Percentiles rank a stretch among this genome's conserved stretches.
Evolutionary conservation across 345 rosid genomes (phyloP).

Genomic region (Gossypium australe): DNA sequence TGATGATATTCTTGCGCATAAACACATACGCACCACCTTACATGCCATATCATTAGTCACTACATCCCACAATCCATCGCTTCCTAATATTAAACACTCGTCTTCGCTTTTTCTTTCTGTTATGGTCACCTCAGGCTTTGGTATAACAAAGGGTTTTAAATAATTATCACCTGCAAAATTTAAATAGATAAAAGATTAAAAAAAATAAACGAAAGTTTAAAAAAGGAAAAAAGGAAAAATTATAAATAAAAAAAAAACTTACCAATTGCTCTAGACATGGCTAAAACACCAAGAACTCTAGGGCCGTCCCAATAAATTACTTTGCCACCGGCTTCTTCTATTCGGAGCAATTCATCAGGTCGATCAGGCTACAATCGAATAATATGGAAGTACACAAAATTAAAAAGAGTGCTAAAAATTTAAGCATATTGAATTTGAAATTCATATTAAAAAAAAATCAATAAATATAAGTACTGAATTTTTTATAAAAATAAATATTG

Average conservation of each 20-base stretch:
- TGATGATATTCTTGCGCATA: slow-evolving; percentile 28
- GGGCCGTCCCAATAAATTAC: slow-evolving; percentile 75
- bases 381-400: neutral
- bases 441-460: too few species aligned
- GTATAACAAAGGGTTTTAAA: slow-evolving; percentile 58
- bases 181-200: neutral
- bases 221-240: neutral
- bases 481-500: too few species aligned
- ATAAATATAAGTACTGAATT: too few species aligned
- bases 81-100: slow-evolving; percentile 60
- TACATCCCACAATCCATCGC: slow-evolving; percentile 81
- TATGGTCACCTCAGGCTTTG: slow-evolving; percentile 60
- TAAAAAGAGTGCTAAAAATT: too few species aligned
- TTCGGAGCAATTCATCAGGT: slow-evolving; percentile 57
- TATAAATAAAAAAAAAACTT: neutral
- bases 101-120: slow-evolving; percentile 45
- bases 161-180: slow-evolving; percentile 36
- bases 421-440: too few species aligned
- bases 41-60: slow-evolving; percentile 60
- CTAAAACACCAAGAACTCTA: slow-evolving; percentile 62
- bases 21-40: slow-evolving; percentile 53
- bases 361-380: slow-evolving; percentile 54
- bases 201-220: neutral
- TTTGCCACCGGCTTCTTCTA: slow-evolving; percentile 58
- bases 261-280: slow-evolving; percentile 79